phyloP scores from a whole-genome alignment of 2,329 filamentous ascomycete genomes.

The Scedosporium boydii region DNA sequence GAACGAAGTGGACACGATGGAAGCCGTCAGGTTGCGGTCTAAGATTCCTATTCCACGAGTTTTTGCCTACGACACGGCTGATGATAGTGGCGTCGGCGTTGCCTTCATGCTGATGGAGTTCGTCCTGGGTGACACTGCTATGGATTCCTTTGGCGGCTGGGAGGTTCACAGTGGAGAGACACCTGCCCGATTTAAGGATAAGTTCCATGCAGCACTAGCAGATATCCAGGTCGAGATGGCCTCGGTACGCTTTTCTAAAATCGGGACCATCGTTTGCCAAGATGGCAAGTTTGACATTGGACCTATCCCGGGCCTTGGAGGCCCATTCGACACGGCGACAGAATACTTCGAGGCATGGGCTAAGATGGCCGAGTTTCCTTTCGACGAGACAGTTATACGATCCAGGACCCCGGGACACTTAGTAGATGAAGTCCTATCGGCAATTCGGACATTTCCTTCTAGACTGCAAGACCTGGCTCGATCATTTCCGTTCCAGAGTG shows the following conservation, averaged over 20 bases:
- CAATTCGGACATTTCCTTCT: neutral
- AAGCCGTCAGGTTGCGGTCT: neutral
- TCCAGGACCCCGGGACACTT: neutral
- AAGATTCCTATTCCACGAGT: conserved; percentile 15
- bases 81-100: conserved; percentile 14
- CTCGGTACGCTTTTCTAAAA: conserved; percentile 13
- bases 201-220: neutral
- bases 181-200: neutral
- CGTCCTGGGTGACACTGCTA: conserved; percentile 18
- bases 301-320: conserved; percentile 13
- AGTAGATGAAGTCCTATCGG: neutral
- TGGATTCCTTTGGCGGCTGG: conserved; percentile 15
- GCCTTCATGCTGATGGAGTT: conserved; percentile 22
- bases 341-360: conserved; percentile 14
- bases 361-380: conserved; percentile 9
- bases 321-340: conserved; percentile 13
- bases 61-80: conserved; percentile 15
- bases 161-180: conserved; percentile 13
- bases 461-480: neutral
- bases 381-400: conserved; percentile 1
- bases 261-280: conserved; percentile 10
- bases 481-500: neutral
- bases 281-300: conserved; percentile 11
- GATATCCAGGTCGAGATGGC: conserved; percentile 11
- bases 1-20: neutral